phyloP scores from a whole-genome alignment of 495 filamentous ascomycete species.

The Podospora pseudopauciseta region DNA sequence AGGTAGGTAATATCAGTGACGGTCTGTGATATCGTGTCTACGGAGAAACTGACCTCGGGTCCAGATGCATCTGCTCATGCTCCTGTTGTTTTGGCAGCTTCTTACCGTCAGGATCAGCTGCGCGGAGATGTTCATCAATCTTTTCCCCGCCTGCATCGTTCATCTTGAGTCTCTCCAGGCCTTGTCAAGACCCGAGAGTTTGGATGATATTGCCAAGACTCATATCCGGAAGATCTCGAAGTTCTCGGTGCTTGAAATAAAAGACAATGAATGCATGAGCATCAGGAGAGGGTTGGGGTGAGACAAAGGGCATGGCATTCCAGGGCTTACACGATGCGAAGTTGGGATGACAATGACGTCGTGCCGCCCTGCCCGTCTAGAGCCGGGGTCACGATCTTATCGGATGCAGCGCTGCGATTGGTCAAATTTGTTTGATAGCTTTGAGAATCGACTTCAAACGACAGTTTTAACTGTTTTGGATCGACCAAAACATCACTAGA shows the following conservation, averaged over 20 bases:
- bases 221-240: background rate
- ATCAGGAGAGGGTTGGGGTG: background rate
- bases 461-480: background rate
- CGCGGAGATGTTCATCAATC: constrained; percentile 23
- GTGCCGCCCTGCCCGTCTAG: background rate
- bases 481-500: background rate
- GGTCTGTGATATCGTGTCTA: background rate
- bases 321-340: background rate
- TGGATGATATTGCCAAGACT: background rate
- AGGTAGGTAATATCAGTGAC: background rate
- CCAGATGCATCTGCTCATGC: constrained; percentile 43
- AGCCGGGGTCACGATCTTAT: background rate
- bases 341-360: background rate
- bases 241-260: too few species aligned
- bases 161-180: constrained; percentile 20
- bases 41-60: constrained; percentile 47
- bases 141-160: constrained; percentile 30
- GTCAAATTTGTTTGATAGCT: background rate
- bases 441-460: background rate
- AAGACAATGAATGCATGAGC: background rate
- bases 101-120: constrained; percentile 18
- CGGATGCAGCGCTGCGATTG: background rate
- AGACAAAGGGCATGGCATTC: background rate
- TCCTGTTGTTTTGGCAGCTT: constrained; percentile 19
- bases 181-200: background rate